phyloP scores from a whole-genome alignment of 768 basidiomycete genomes.

The Amanita exitialis region DNA sequence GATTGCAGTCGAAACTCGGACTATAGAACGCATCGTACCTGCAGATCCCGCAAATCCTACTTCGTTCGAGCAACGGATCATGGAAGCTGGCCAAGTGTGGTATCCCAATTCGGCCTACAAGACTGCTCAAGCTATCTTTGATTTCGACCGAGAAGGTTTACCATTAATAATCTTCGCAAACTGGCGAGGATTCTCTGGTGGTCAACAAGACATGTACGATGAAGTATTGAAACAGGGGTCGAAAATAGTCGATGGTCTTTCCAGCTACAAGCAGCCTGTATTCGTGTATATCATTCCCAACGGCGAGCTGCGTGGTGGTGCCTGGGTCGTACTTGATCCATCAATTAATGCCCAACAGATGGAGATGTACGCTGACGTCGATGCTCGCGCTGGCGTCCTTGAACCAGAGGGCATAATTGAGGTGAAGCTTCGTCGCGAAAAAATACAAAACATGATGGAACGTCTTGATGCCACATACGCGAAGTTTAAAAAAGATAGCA shows the following conservation, averaged over 20 bases:
- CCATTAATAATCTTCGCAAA: slow-evolving; percentile 99
- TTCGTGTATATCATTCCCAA: slow-evolving; percentile 99
- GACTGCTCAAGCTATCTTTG: slow-evolving; percentile 98
- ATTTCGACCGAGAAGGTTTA: slow-evolving; percentile 94
- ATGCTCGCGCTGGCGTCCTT: slow-evolving; percentile 90
- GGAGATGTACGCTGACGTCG: slow-evolving; percentile 99
- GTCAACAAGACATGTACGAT: slow-evolving; percentile 99
- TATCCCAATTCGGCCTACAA: slow-evolving; percentile 99
- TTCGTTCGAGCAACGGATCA: slow-evolving; percentile 94
- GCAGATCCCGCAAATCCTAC: slow-evolving; percentile 96
- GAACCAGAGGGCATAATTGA: slow-evolving; percentile 97
- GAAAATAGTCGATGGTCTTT: slow-evolving; percentile 97
- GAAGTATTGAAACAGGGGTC: slow-evolving; percentile 95
- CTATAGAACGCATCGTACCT: slow-evolving; percentile 91
- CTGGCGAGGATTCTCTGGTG: slow-evolving; percentile 99
- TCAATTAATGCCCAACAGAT: slow-evolving; percentile 95
- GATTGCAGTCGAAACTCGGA: slow-evolving; percentile 96
- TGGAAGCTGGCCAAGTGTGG: slow-evolving; percentile 99
- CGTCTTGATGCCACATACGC: slow-evolving; percentile 83
- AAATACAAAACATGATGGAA: slow-evolving; percentile 85
- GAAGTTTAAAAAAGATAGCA: slow-evolving; percentile 68
- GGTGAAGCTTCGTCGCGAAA: slow-evolving; percentile 96
- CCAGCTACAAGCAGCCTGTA: slow-evolving; percentile 93
- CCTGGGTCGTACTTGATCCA: slow-evolving; percentile 98
- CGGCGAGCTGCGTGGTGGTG: slow-evolving; percentile 96